Evolutionary conservation across 768 basidiomycete genomes (phyloP), one percentile per base, ranked within the genome.

Genomic region (Auricularia sp.): DNA sequence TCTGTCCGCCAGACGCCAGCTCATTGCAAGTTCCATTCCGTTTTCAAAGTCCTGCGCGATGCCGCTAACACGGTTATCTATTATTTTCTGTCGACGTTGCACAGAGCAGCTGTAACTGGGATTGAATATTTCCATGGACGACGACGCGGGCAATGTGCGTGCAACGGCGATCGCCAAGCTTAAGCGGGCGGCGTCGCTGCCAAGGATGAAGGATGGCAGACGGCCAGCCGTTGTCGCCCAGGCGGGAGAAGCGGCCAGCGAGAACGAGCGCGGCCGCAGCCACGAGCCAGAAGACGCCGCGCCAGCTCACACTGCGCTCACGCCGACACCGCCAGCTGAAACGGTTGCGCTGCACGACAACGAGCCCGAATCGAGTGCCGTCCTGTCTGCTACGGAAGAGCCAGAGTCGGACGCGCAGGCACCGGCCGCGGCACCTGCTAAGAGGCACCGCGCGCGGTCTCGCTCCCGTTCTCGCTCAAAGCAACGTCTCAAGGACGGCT

Each of bases 101-200:
- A 29, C 39, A 42, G 39, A 42, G 39, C 39, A 42, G 39, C 39
- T 42, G 39, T 14, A 42, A 7, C 39, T 14, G 39, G 39, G 39
- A 42, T 42, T 14, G 39, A 42, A 42, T 42, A 7, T 51, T 51
- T 10, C 47, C 47, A 51, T 51, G 47, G 47, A 51, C 47, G 47
- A 51, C 18, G 47, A 51, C 23, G 56, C 29, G 56, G 56, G 56
- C 33, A 59, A 94, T 73, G 88, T 93, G 75, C 87, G 94, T 66
- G 90, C 91, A 72, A 83, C 85, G 63, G 90, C 93, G 11, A 88
- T 96, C 59, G 91, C 91, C 56, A 93, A 87, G 77, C 84, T 97
- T 68, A 93, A 90, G 77, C 86, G 94, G 69, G 93, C 94, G 53
- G 91, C 93, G 63, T 95, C 93, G 16, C 76, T 96, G 35, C 94